Base-by-base conservation (phyloP, 169 alveolate genomes). In the Miamiensis avidus region DNA sequence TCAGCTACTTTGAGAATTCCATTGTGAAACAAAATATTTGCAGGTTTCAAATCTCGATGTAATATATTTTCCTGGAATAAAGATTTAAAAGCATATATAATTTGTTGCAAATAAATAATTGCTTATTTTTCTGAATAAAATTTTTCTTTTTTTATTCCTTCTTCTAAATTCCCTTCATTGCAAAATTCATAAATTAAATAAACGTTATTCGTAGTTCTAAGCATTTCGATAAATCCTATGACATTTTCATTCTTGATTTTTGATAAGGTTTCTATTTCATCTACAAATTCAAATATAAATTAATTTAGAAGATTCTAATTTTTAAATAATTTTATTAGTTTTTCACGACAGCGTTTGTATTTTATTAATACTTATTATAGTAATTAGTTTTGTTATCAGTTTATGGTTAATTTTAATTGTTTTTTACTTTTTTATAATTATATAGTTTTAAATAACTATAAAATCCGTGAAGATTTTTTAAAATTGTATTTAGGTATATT, bases 21-120 rank as follows among this genome's bases (percentile, higher is more conserved):
- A 81, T 86, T 78, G 29, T 86, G 90, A 16, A 86, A 82, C 20
- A 86, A 26, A 0, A 86, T 86, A 34, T 86, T 86, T 15, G 87
- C 74, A 34, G 90, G 90, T 74, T 86, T 86, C 29, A 86, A 75
- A 76, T 86, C 90, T 86, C 90, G 29, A 75, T 86, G 90, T 20
- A 86, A 34, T 49, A 86, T 86, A 49, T 86, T 79, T 75, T 81
- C 86, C 28, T 75, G 49, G 1, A 86, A 83, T 26, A 86, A 72
- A 1, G 87, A 74, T 82, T 81, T 86, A 29, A 86, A 86, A 1
- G 86, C 89, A 85, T 85, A 73, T 34, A 85, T 29, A 49, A 85
- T 85, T 49, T 85, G 73, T 73, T 82, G 65, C 34, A 85, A 85
- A n/a, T 78, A 78, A 26, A 69, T 75, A 34, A 85, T 74, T 0